These are phyloP conservation scores for Canariomyces notabilis DNA, from an alignment of 2,329 filamentous ascomycete genomes.

Conservation along the genomic window DNA sequence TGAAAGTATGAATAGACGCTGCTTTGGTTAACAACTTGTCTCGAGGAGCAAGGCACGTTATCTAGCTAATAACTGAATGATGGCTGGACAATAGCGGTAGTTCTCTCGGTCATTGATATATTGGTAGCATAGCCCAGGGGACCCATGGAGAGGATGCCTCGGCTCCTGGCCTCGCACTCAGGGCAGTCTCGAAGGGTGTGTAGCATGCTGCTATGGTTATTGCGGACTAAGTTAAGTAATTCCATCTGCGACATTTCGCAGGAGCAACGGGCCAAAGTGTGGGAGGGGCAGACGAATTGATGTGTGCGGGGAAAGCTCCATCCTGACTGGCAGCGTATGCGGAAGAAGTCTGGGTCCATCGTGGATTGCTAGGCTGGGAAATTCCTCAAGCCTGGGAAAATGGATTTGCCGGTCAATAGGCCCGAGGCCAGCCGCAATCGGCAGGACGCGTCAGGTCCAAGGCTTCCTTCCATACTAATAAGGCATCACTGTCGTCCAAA, in stretches of 20 bases:
- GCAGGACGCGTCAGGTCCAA: neutral
- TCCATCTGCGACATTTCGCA: neutral
- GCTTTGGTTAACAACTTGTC: neutral
- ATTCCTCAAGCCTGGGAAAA: slow-evolving; percentile 17
- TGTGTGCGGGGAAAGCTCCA: slow-evolving; percentile 21
- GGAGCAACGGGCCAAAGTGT: slow-evolving; percentile 4
- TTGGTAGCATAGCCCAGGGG: slow-evolving; percentile 10
- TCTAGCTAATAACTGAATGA: no score
- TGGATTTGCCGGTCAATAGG: slow-evolving; percentile 20
- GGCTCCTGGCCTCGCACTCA: slow-evolving; percentile 15
- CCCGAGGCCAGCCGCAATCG: neutral
- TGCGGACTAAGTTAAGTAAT: neutral
- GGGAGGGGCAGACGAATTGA: slow-evolving; percentile 8
- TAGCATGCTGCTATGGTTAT: slow-evolving; percentile 7
- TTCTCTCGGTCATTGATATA: slow-evolving; percentile 2
- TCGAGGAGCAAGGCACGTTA: neutral
- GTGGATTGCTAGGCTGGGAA: slow-evolving; percentile 8
- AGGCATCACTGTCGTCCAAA: no score
- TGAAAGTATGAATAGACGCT: neutral
- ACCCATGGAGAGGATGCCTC: slow-evolving; percentile 15
- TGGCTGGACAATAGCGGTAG: no score
- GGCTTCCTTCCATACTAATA: neutral
- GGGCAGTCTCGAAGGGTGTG: slow-evolving; percentile 3
- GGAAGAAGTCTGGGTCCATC: slow-evolving; percentile 16
- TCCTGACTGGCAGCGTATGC: slow-evolving; percentile 1